Conservation (phyloP, 306 rosid genomes). For the Casuarina glauca region DNA sequence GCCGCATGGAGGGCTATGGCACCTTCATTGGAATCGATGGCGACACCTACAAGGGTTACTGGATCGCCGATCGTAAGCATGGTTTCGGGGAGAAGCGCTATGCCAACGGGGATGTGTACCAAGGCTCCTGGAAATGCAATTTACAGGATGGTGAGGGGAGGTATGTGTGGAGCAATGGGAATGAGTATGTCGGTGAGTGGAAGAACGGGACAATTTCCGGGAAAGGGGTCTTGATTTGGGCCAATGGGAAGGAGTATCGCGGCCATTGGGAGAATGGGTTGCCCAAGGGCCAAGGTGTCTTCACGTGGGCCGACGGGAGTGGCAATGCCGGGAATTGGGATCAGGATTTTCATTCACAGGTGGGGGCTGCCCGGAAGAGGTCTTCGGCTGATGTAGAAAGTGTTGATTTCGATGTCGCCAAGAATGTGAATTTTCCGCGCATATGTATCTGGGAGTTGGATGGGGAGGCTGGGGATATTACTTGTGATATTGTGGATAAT, state of each 20-base stretch:
- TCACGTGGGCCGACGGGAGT: constrained; percentile 44
- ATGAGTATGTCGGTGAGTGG: constrained; percentile 52
- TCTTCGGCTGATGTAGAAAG: constrained; percentile 28
- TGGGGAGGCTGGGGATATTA: constrained; percentile 57
- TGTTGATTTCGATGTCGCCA: constrained; percentile 29
- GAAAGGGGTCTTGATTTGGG: constrained; percentile 42
- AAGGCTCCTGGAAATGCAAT: constrained; percentile 48
- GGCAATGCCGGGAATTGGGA: constrained; percentile 36
- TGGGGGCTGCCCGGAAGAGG: constrained; percentile 28
- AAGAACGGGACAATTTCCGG: constrained; percentile 39
- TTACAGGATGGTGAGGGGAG: constrained; percentile 51
- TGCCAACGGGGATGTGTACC: constrained; percentile 48
- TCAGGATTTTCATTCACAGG: constrained; percentile 25
- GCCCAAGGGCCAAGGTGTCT: constrained; percentile 42
- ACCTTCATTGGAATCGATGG: constrained; percentile 43
- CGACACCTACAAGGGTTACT: constrained; percentile 34
- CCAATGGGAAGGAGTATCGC: constrained; percentile 42
- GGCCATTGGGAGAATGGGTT: constrained; percentile 54
- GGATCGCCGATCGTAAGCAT: constrained; percentile 43
- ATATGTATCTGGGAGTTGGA: constrained; percentile 60
- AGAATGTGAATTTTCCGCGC: constrained; percentile 45
- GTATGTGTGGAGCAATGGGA: constrained; percentile 53
- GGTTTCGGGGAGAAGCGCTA: constrained; percentile 44
- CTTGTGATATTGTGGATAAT: constrained; percentile 53
- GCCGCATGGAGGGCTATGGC: constrained; percentile 40